These are phyloP conservation scores for Aspergillus hortae DNA, from an alignment of 2,329 filamentous ascomycete genomes.

Conservation along the genomic window DNA sequence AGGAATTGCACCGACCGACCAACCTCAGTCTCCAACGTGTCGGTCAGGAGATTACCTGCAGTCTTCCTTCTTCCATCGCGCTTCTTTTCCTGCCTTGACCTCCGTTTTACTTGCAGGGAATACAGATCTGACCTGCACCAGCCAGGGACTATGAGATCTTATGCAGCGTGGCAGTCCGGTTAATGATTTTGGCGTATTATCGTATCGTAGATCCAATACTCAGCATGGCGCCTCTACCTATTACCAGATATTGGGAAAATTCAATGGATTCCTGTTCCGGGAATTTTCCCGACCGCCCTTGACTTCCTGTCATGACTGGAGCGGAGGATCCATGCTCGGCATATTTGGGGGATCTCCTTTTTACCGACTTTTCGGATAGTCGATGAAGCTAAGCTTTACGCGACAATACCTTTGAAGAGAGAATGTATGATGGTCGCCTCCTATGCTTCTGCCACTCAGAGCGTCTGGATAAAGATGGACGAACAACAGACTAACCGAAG, in stretches of 20 bases:
- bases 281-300: not conserved
- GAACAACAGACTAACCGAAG: too few relatives aligned
- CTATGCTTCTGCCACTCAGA: too few relatives aligned
- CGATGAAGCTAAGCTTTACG: not conserved
- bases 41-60: slow-evolving; percentile 18
- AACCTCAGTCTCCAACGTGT: not conserved
- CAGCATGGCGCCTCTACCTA: not conserved
- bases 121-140: slow-evolving; percentile 19
- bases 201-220: not conserved
- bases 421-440: too few relatives aligned
- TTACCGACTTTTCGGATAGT: slow-evolving; percentile 7
- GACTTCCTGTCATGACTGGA: not conserved
- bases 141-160: slow-evolving; percentile 17
- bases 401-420: not conserved
- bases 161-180: slow-evolving; percentile 1
- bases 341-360: not conserved
- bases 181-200: not conserved
- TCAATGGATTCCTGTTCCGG: not conserved
- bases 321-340: not conserved
- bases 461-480: too few relatives aligned
- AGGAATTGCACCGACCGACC: not conserved
- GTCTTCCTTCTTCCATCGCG: slow-evolving; percentile 11
- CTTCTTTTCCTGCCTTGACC: slow-evolving; percentile 12
- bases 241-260: not conserved
- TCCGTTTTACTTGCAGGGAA: slow-evolving; percentile 21